Conservation (phyloP, 2,329 filamentous ascomycete genomes). For the Verruconis gallopava region DNA sequence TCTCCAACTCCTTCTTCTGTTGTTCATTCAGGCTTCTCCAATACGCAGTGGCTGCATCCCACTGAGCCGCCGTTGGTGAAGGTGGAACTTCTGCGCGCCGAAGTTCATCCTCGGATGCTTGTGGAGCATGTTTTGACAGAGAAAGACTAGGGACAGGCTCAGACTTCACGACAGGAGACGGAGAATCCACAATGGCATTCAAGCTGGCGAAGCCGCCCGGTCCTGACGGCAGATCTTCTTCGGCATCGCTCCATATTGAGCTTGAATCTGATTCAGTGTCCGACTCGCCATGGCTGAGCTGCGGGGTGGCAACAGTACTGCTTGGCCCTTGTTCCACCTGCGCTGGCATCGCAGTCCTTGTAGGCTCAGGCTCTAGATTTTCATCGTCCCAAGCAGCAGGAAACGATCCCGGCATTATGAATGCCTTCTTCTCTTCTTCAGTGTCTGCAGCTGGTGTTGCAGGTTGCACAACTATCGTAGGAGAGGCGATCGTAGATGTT, state of each 20-base stretch:
- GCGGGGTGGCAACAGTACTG: neutral
- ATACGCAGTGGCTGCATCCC: constrained; percentile 56
- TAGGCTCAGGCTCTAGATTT: neutral
- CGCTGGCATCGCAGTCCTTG: neutral
- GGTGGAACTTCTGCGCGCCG: constrained; percentile 8
- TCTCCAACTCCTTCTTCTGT: constrained; percentile 39
- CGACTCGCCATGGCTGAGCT: constrained; percentile 23
- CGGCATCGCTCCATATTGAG: constrained; percentile 63
- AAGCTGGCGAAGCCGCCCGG: constrained; percentile 58
- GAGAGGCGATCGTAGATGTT: neutral
- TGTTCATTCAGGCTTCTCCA: constrained; percentile 55
- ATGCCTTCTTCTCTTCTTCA: constrained; percentile 16
- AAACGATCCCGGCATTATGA: constrained; percentile 45
- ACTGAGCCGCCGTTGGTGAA: constrained; percentile 35
- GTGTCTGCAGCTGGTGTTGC: constrained; percentile 21
- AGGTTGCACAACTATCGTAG: constrained; percentile 9
- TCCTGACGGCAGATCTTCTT: constrained; percentile 58
- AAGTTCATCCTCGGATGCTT: too few relatives aligned
- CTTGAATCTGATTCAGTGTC: constrained; percentile 31
- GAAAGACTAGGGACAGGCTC: constrained; percentile 11
- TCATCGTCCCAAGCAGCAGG: constrained; percentile 29
- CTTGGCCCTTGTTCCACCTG: neutral
- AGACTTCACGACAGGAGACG: too few relatives aligned
- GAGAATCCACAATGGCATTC: constrained; percentile 56
- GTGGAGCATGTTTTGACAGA: constrained; percentile 1